Percentiles rank a stretch among this genome's conserved stretches.
phyloP scores from a whole-genome alignment of 208 protist species.

The Acanthamoeba triangularis region DNA sequence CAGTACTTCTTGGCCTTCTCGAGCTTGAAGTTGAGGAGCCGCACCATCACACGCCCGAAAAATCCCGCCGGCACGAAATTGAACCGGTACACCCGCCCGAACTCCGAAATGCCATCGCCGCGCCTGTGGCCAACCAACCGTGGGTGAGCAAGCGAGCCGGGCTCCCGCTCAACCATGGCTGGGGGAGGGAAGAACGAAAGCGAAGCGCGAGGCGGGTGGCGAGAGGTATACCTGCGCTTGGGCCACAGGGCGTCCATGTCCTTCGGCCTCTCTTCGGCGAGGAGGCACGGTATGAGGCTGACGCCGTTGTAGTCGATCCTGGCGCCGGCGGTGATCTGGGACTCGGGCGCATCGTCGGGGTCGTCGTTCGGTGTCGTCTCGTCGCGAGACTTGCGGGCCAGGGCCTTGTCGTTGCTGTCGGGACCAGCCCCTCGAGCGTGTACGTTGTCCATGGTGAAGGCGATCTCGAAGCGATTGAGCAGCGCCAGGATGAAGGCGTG shows the following conservation, averaged over 20 bases:
- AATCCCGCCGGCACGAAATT: slow-evolving; percentile 53
- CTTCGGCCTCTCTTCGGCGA: not conserved
- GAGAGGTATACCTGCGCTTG: not conserved
- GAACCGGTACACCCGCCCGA: slow-evolving; percentile 55
- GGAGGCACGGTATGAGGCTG: slow-evolving; percentile 51
- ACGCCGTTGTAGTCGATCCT: slow-evolving; percentile 31
- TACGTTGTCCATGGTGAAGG: slow-evolving; percentile 57
- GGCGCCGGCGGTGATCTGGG: not conserved
- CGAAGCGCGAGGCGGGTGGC: not conserved
- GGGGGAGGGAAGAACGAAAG: not conserved
- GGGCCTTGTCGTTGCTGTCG: too few relatives aligned
- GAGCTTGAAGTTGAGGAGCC: slow-evolving; percentile 56
- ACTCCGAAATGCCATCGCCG: slow-evolving; percentile 21
- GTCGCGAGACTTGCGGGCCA: too few relatives aligned
- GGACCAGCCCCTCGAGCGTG: not conserved
- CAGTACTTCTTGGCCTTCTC: slow-evolving; percentile 71
- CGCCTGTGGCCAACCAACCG: not conserved
- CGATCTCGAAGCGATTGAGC: slow-evolving; percentile 56
- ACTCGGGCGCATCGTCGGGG: not conserved
- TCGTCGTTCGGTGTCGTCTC: not conserved
- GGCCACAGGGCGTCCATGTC: not conserved
- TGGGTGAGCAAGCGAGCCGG: not conserved
- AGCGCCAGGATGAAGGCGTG: slow-evolving; percentile 43
- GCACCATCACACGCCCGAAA: slow-evolving; percentile 74
- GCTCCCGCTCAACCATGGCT: too few relatives aligned